A percentile compares a stretch with the other conserved stretches of the same genome.
Evolutionary conservation across 805 yeast species (phyloP).

Genomic region (Wickerhamiella cacticola): DNA sequence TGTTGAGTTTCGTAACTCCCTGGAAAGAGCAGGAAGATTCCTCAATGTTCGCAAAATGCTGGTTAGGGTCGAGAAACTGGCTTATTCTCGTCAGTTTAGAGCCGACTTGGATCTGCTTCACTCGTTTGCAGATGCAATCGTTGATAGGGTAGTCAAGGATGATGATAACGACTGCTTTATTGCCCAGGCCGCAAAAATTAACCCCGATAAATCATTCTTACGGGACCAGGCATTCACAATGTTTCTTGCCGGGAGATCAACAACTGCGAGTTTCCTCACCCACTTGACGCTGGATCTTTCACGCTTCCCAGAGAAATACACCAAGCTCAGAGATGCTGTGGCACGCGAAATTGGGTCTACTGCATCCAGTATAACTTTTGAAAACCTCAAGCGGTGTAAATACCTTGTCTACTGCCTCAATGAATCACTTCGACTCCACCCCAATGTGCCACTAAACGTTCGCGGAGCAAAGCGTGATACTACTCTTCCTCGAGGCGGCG

Average conservation of each 20-base stretch:
- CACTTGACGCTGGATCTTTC: conserved; percentile 33
- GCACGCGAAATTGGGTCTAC: conserved; percentile 7
- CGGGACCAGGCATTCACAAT: conserved; percentile 36
- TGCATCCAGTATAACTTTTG: conserved; percentile 26
- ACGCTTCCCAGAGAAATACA: conserved; percentile 23
- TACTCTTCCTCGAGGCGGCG: conserved; percentile 37
- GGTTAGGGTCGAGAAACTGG: conserved; percentile 13
- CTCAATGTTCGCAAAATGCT: conserved; percentile 18
- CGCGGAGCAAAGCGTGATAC: conserved; percentile 33
- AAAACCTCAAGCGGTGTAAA: conserved; percentile 33
- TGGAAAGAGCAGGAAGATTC: conserved; percentile 16
- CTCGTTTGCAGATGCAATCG: conserved; percentile 32
- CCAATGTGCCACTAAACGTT: conserved; percentile 36
- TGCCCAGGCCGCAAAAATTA: conserved; percentile 14
- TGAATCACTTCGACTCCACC: conserved; percentile 36
- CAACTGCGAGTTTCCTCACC: conserved; percentile 36
- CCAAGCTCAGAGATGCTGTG: conserved; percentile 23
- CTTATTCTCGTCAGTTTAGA: conserved; percentile 25
- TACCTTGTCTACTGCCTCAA: conserved; percentile 34
- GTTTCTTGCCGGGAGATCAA: conserved; percentile 37
- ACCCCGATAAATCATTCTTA: conserved; percentile 29
- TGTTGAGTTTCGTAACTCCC: conserved; percentile 17
- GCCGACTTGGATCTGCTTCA: conserved; percentile 27
- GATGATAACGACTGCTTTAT: conserved; percentile 22
- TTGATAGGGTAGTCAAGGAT: conserved; percentile 26